Percentiles rank a stretch among this genome's conserved stretches.
These are phyloP conservation scores for Daldinia decipiens DNA, from an alignment of 495 filamentous ascomycete species.

Conservation along the genomic window DNA sequence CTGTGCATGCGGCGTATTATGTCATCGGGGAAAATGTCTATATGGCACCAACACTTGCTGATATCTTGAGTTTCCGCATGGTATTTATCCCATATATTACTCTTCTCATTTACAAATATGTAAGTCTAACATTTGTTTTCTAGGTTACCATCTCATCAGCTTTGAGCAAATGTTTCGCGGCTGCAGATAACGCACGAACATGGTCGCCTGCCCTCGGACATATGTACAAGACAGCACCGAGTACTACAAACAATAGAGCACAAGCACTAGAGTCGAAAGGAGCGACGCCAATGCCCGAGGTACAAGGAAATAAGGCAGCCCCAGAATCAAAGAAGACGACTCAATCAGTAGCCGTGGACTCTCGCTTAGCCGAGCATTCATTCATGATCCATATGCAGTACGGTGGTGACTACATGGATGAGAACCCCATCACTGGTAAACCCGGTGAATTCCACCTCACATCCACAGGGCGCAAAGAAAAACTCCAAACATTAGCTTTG, in stretches of 20 bases:
- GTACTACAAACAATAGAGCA: slow-evolving; percentile 49
- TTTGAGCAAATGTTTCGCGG: slow-evolving; percentile 71
- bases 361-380: slow-evolving; percentile 73
- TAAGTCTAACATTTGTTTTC: slow-evolving; percentile 13
- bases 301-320: slow-evolving; percentile 34
- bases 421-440: slow-evolving; percentile 85
- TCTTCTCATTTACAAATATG: background rate
- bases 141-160: slow-evolving; percentile 68
- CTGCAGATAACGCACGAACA: slow-evolving; percentile 66
- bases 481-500: slow-evolving; percentile 42
- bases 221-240: slow-evolving; percentile 64
- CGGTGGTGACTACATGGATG: slow-evolving; percentile 88
- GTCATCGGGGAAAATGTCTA: slow-evolving; percentile 87
- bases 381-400: slow-evolving; percentile 71
- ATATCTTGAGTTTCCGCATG: slow-evolving; percentile 79
- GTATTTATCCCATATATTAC: slow-evolving; percentile 56
- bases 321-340: slow-evolving; percentile 48
- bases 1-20: slow-evolving; percentile 81
- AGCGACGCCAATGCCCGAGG: slow-evolving; percentile 69
- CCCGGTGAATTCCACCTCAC: slow-evolving; percentile 87
- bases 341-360: slow-evolving; percentile 51
- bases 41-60: slow-evolving; percentile 84
- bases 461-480: slow-evolving; percentile 64
- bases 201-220: slow-evolving; percentile 81
- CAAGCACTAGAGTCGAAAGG: slow-evolving; percentile 61